Evolutionary conservation across 495 filamentous ascomycete genomes (phyloP).

Genomic region (Penicillium fimorum): DNA sequence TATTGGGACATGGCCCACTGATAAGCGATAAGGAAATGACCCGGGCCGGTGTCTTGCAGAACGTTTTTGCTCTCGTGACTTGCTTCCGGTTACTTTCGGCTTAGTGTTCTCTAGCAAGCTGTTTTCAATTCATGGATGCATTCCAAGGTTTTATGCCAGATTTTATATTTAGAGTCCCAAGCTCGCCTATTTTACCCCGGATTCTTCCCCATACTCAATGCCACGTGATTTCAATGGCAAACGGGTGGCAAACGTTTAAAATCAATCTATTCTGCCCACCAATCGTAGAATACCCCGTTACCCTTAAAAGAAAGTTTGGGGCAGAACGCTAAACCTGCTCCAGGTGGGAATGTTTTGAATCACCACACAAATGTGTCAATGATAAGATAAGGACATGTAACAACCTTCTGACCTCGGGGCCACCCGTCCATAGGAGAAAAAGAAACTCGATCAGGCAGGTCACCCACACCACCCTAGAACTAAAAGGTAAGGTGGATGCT

Average conservation of each 20-base stretch:
- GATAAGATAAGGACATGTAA: conserved; percentile 1
- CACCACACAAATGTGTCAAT: neutral
- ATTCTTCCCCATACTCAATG: neutral
- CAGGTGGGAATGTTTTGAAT: neutral
- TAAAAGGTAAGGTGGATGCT: neutral
- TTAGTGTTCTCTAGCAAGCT: neutral
- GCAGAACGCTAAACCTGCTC: no score
- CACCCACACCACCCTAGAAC: neutral
- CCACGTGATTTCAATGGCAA: neutral
- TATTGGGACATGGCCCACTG: conserved; percentile 8
- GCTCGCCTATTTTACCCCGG: conserved; percentile 7
- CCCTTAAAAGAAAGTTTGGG: neutral
- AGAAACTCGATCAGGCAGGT: conserved; percentile 5
- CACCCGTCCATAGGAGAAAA: no score
- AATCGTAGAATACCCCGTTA: neutral
- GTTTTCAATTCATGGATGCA: no score
- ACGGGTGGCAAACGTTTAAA: neutral
- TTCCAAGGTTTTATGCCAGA: neutral
- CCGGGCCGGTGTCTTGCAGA: conserved; percentile 13
- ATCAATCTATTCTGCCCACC: neutral
- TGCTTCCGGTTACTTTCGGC: neutral
- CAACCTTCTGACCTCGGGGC: neutral
- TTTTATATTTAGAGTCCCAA: neutral
- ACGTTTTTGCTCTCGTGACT: neutral
- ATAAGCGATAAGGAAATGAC: conserved; percentile 12